Conservation (phyloP, 2,329 filamentous ascomycete species). For the Calonectria henricotiae region DNA sequence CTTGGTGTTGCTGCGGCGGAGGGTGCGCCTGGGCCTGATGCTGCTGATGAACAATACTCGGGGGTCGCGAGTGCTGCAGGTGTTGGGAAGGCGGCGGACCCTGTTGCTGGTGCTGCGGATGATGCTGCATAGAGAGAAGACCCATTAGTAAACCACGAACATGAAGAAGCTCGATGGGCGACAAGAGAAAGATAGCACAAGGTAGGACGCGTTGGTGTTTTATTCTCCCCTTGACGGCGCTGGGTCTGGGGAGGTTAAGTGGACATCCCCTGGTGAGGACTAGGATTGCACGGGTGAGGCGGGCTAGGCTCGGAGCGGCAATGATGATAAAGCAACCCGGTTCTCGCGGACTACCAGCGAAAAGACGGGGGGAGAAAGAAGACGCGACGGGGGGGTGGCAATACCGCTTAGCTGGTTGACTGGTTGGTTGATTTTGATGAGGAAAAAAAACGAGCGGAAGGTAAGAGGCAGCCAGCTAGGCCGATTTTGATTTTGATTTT, state of each 20-base stretch:
- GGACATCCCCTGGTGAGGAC: constrained; percentile 62
- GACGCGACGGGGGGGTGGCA: constrained; percentile 50
- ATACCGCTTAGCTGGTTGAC: constrained; percentile 53
- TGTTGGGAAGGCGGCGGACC: constrained; percentile 79
- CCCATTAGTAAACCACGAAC: constrained; percentile 70
- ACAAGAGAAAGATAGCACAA: constrained; percentile 58
- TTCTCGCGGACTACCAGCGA: constrained; percentile 52
- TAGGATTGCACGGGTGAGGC: constrained; percentile 68
- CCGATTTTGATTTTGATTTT: not conserved
- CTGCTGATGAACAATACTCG: constrained; percentile 82
- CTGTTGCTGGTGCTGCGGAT: constrained; percentile 81
- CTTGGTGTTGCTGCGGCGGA: constrained; percentile 75
- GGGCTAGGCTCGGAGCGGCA: constrained; percentile 64
- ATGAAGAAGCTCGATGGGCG: constrained; percentile 58
- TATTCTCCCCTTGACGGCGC: constrained; percentile 66
- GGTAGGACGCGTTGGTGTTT: constrained; percentile 68
- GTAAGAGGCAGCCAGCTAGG: constrained; percentile 39
- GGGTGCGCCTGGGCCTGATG: constrained; percentile 78
- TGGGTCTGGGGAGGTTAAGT: constrained; percentile 63
- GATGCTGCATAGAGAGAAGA: constrained; percentile 80
- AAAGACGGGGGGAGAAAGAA: constrained; percentile 48
- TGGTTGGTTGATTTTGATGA: constrained; percentile 37
- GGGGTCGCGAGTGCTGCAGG: constrained; percentile 80
- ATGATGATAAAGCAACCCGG: constrained; percentile 60
- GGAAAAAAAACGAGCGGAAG: constrained; percentile 36